A percentile compares a stretch with the other conserved stretches of the same genome.
These are phyloP conservation scores for Aspergillus fijiensis DNA, from an alignment of 2,329 filamentous ascomycete species.

Conservation along the genomic window DNA sequence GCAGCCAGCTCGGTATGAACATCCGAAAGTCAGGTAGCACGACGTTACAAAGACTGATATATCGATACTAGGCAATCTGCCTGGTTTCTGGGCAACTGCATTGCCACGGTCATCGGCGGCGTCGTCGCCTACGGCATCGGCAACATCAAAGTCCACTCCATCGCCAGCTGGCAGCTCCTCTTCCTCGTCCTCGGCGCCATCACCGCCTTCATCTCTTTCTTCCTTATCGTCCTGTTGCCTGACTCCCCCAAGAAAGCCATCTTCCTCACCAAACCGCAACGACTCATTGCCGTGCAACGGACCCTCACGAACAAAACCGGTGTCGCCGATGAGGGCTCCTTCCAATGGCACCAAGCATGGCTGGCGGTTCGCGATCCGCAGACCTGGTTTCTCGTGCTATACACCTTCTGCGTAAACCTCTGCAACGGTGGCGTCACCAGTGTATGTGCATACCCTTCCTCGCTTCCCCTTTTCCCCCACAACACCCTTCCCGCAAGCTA, in stretches of 20 bases:
- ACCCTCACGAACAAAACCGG: slow-evolving; percentile 54
- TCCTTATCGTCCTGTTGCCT: slow-evolving; percentile 23
- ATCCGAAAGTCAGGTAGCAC: not conserved
- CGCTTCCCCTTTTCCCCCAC: too few relatives aligned
- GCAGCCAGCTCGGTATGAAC: slow-evolving; percentile 28
- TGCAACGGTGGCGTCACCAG: slow-evolving; percentile 37
- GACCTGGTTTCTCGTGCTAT: slow-evolving; percentile 35
- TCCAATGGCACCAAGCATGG: slow-evolving; percentile 45
- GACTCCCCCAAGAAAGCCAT: slow-evolving; percentile 40
- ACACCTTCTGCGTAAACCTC: slow-evolving; percentile 34
- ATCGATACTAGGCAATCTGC: slow-evolving; percentile 28
- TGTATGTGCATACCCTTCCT: slow-evolving; percentile 10
- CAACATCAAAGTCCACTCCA: slow-evolving; percentile 16
- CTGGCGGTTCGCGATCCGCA: slow-evolving; percentile 31
- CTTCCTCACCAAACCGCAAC: slow-evolving; percentile 44
- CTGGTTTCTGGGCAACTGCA: slow-evolving; percentile 38
- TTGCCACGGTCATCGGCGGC: slow-evolving; percentile 31
- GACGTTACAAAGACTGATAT: not conserved
- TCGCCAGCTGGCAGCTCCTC: slow-evolving; percentile 31
- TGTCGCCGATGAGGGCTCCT: slow-evolving; percentile 51
- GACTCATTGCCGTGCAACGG: slow-evolving; percentile 52
- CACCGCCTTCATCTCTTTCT: slow-evolving; percentile 23
- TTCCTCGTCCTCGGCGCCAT: slow-evolving; percentile 33
- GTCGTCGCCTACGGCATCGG: slow-evolving; percentile 33
- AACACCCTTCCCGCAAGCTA: not conserved